These are phyloP conservation scores for Lojkania enalia DNA, from an alignment of 2,329 filamentous ascomycete genomes.

Conservation along the genomic window DNA sequence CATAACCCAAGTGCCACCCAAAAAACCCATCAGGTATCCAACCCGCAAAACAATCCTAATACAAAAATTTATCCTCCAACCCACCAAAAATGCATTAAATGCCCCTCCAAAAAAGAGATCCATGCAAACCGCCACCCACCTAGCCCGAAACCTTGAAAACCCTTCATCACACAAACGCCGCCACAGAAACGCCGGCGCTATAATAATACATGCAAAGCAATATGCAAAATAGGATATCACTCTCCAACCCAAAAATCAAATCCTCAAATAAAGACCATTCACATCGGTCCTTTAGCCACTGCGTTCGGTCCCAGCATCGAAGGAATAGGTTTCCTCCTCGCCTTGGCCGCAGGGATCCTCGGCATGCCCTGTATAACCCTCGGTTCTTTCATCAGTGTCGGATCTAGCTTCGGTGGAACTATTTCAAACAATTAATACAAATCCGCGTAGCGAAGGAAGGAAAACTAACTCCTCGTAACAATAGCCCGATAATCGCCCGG, in stretches of 20 bases:
- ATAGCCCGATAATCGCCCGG: constrained; percentile 59
- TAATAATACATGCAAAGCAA: not conserved
- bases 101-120: no score
- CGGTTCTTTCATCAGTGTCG: constrained; percentile 87
- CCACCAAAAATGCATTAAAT: no score
- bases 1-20: no score
- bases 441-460: constrained; percentile 20
- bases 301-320: constrained; percentile 44
- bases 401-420: constrained; percentile 83
- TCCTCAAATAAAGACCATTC: not conserved
- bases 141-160: no score
- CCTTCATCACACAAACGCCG: no score
- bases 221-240: no score
- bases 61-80: no score
- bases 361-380: constrained; percentile 88
- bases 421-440: not conserved
- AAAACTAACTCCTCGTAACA: constrained; percentile 54
- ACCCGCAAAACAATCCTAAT: no score
- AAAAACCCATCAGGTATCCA: no score
- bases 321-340: constrained; percentile 55
- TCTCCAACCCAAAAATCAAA: not conserved
- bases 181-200: not conserved
- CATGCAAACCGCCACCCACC: no score
- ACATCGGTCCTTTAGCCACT: constrained; percentile 25
- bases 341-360: constrained; percentile 55